phyloP scores from a whole-genome alignment of 225 moss, liverwort and hornwort species.

The Bryoerythrophyllum caledonicum region DNA sequence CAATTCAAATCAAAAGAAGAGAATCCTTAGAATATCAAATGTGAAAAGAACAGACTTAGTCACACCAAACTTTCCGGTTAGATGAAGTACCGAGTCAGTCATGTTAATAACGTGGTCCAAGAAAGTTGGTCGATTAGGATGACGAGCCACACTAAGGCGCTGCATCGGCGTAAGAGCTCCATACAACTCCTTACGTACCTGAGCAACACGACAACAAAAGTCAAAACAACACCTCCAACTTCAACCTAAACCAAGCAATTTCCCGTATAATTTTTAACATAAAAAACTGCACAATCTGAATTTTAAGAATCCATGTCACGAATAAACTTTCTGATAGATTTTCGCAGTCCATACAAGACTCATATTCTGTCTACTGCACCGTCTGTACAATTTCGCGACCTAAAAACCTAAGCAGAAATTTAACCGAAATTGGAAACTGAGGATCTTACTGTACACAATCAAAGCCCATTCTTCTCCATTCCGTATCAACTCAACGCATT shows the following conservation, averaged over 20 bases:
- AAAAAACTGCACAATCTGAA: not conserved
- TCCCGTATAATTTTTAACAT: not conserved
- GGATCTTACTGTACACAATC: not conserved
- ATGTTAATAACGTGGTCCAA: conserved; percentile 96
- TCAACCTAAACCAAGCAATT: not conserved
- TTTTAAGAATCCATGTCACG: not conserved
- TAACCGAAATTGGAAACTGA: not conserved
- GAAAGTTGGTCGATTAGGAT: conserved; percentile 95
- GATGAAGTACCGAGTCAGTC: conserved; percentile 76
- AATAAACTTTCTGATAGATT: not conserved
- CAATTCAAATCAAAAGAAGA: conserved; percentile 1
- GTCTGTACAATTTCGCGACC: not conserved
- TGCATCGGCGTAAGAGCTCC: conserved; percentile 91
- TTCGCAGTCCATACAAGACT: not conserved
- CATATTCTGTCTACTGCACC: not conserved
- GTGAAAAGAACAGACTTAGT: not conserved
- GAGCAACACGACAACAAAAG: conserved; percentile 21
- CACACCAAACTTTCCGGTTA: not conserved
- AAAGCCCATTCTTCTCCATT: not conserved
- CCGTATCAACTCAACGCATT: too few relatives aligned
- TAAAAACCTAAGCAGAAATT: conserved; percentile 1
- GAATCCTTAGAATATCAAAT: not conserved
- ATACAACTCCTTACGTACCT: conserved; percentile 93
- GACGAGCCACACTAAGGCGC: conserved; percentile 93
- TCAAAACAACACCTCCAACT: not conserved